Base-by-base conservation (phyloP, 2,329 filamentous ascomycete species). In the Leptodontidium sp. region DNA sequence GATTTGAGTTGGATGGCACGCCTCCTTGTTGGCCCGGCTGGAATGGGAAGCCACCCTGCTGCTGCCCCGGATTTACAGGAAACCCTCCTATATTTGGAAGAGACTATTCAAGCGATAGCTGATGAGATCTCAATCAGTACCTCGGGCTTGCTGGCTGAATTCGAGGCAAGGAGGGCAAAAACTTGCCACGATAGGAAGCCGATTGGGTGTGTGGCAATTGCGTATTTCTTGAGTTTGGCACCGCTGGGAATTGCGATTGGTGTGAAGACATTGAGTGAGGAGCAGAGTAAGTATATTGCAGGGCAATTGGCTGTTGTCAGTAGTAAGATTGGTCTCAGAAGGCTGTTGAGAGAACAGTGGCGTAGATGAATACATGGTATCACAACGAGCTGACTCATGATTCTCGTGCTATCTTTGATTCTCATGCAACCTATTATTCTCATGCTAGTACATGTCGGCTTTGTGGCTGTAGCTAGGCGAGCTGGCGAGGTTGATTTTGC, bases 221-320 rank as follows among this genome's bases (percentile, higher is more conserved):
- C 38, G 11, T 59, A 59, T 45, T 59, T 59, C 17, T 8, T 59
- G 38, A 59, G 57, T 14, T 26, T 59, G 21, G 57, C 57, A 3
- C 57, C 57, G 21, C 5, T 59, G n/a, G 57, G 57, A 29, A 26
- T 59, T 59, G 57, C 57, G 3, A 59, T 59, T 29, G 57, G 57
- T 7, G 57, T 59, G 38, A 59, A 43, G 21, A 40, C 21, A 2
- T 21, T 59, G 57, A 59, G 57, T 43, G 35, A 59, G 7, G 57
- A 59, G 38, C 35, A 29, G 57, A 43, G 57, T 21, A 43, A 21
- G 0, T 26, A 29, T 59, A 59, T 59, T 17, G 57, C 57, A 11
- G 57, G 57, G n/a, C 38, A 59, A 21, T 43, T 59, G 38, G 57
- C 57, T 2, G 14, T 26, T 43, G 57, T 43, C 11, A 43, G 57